A percentile compares a stretch with the other conserved stretches of the same genome.
phyloP scores from a whole-genome alignment of 2,329 filamentous ascomycete species.

The Emmonsiellopsis sp. region DNA sequence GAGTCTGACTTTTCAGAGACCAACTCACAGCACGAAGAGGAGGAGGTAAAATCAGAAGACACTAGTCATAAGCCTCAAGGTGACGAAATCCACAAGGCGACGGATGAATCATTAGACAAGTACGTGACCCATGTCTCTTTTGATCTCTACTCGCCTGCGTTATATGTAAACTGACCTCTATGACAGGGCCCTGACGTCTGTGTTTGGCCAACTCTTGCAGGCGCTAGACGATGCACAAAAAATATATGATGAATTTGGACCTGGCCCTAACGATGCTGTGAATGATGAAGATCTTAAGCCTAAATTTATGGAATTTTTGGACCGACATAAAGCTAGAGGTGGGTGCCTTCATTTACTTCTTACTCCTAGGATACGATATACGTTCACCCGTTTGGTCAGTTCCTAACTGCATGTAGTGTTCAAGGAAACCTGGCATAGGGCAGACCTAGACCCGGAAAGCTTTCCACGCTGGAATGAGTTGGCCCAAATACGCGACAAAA shows the following conservation, averaged over 20 bases:
- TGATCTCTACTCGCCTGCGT: background rate
- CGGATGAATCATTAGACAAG: background rate
- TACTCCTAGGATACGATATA: background rate
- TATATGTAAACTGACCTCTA: background rate
- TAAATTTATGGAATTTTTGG: constrained; percentile 21
- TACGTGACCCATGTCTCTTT: background rate
- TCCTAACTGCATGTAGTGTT: constrained; percentile 20
- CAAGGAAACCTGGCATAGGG: constrained; percentile 37
- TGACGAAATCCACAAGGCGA: background rate
- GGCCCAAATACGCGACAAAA: constrained; percentile 25
- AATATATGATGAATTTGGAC: constrained; percentile 4
- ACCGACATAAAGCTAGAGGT: constrained; percentile 28
- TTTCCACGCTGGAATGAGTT: constrained; percentile 30
- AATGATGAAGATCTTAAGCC: constrained; percentile 6
- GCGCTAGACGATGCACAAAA: background rate
- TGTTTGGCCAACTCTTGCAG: background rate
- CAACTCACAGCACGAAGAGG: constrained; percentile 1
- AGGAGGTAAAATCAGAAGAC: constrained; percentile 5
- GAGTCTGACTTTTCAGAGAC: constrained; percentile 4
- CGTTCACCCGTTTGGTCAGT: background rate
- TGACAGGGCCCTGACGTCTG: background rate
- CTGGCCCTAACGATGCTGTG: background rate
- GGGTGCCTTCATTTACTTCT: constrained; percentile 4
- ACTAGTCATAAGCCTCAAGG: background rate
- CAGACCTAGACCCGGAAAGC: constrained; percentile 33